These are phyloP conservation scores for Penicillium dipodomyicola DNA, from an alignment of 495 filamentous ascomycete genomes.

Conservation along the genomic window DNA sequence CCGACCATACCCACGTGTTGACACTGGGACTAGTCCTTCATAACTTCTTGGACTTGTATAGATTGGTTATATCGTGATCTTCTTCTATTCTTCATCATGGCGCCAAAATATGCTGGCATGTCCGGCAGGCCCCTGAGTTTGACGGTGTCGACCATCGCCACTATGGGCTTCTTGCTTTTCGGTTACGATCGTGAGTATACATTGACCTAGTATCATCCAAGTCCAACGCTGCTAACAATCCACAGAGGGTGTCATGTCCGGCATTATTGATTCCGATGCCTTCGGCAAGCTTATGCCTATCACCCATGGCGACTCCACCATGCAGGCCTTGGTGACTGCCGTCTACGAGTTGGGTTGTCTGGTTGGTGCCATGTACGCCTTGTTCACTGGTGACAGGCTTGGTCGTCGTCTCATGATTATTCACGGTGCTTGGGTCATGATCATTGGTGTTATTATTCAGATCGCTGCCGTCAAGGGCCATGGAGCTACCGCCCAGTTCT, in stretches of 20 bases:
- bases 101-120: slow-evolving; percentile 58
- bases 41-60: not conserved
- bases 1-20: slow-evolving; percentile 7
- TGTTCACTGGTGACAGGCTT: slow-evolving; percentile 64
- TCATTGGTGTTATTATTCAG: slow-evolving; percentile 75
- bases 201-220: not conserved
- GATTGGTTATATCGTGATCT: slow-evolving; percentile 5
- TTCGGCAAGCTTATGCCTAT: slow-evolving; percentile 71
- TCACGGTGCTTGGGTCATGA: slow-evolving; percentile 71
- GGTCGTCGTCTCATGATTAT: slow-evolving; percentile 64
- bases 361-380: slow-evolving; percentile 67
- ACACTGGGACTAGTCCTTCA: slow-evolving; percentile 7
- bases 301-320: slow-evolving; percentile 61
- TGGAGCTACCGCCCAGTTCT: slow-evolving; percentile 62
- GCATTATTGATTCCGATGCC: slow-evolving; percentile 70
- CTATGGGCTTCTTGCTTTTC: slow-evolving; percentile 70
- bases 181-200: slow-evolving; percentile 55
- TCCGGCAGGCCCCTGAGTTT: slow-evolving; percentile 61
- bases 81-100: slow-evolving; percentile 21
- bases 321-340: slow-evolving; percentile 78
- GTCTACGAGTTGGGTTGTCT: slow-evolving; percentile 82
- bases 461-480: slow-evolving; percentile 52
- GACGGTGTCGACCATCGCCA: slow-evolving; percentile 64
- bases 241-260: slow-evolving; percentile 68
- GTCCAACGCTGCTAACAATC: slow-evolving; percentile 9